Conservation (phyloP, 1,139 yeast genomes). For the Williopsis jadinii region DNA sequence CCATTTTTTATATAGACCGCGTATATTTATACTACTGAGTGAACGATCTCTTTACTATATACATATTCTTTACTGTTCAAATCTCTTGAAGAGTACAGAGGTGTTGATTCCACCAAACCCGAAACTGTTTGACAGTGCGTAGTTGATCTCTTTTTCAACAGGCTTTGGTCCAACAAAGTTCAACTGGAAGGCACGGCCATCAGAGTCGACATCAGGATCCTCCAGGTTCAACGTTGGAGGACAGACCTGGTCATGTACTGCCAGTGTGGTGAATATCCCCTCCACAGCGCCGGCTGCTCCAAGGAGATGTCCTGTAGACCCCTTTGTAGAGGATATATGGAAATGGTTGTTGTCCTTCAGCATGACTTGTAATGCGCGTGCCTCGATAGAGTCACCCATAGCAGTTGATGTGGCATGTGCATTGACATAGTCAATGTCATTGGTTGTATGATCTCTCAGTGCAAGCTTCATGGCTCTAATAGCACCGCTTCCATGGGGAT, state of each 20-base stretch:
- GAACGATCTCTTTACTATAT: too few relatives aligned
- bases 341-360: slow-evolving; percentile 31
- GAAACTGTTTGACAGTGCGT: slow-evolving; percentile 82
- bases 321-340: slow-evolving; percentile 77
- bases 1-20: slow-evolving; percentile 24
- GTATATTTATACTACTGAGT: too few relatives aligned
- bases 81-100: slow-evolving; percentile 46
- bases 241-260: slow-evolving; percentile 46
- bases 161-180: slow-evolving; percentile 55
- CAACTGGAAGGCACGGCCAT: slow-evolving; percentile 39
- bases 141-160: slow-evolving; percentile 31
- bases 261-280: slow-evolving; percentile 68
- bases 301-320: slow-evolving; percentile 86
- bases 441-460: slow-evolving; percentile 34
- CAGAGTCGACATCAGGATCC: slow-evolving; percentile 38
- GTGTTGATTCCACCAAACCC: slow-evolving; percentile 98
- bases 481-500: slow-evolving; percentile 80
- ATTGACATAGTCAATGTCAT: slow-evolving; percentile 66
- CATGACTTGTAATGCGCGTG: slow-evolving; percentile 57
- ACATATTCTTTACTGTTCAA: slow-evolving; percentile 3
- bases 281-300: slow-evolving; percentile 98
- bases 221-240: slow-evolving; percentile 82
- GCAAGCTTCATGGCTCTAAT: slow-evolving; percentile 78
- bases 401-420: slow-evolving; percentile 96
- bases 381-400: slow-evolving; percentile 87